These are phyloP conservation scores for Botrytis fragariae DNA, from an alignment of 2,329 filamentous ascomycete genomes.

Conservation along the genomic window DNA sequence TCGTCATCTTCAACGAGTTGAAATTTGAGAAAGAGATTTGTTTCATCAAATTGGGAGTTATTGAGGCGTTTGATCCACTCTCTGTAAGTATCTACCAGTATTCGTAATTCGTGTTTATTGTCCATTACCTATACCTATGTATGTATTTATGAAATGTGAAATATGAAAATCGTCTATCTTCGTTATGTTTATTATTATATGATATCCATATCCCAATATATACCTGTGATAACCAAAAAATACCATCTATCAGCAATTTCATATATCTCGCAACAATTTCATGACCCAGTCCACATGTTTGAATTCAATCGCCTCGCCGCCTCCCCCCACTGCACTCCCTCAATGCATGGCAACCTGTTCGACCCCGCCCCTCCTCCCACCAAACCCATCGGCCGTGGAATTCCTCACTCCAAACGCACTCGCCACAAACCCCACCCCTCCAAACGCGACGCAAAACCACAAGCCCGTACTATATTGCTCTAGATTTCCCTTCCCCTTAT, in stretches of 20 bases:
- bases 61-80: not conserved
- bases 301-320: not conserved
- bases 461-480: slow-evolving; percentile 43
- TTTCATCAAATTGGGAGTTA: not conserved
- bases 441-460: slow-evolving; percentile 44
- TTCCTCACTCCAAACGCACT: slow-evolving; percentile 32
- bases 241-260: not conserved
- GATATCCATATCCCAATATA: not conserved
- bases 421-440: slow-evolving; percentile 39
- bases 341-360: not conserved
- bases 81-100: not conserved
- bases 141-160: not conserved
- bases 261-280: not conserved
- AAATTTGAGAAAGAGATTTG: not conserved
- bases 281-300: not conserved
- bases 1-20: not conserved
- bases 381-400: slow-evolving; percentile 10
- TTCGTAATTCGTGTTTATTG: not conserved
- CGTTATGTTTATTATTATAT: not conserved
- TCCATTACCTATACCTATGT: not conserved
- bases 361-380: not conserved
- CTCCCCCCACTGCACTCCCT: not conserved
- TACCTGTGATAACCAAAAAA: not conserved
- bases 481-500: slow-evolving; percentile 38
- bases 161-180: not conserved